Evolutionary conservation across 805 yeast genomes (phyloP), one percentile per base, ranked within the genome.

Genomic region (Starmerella asiatica): DNA sequence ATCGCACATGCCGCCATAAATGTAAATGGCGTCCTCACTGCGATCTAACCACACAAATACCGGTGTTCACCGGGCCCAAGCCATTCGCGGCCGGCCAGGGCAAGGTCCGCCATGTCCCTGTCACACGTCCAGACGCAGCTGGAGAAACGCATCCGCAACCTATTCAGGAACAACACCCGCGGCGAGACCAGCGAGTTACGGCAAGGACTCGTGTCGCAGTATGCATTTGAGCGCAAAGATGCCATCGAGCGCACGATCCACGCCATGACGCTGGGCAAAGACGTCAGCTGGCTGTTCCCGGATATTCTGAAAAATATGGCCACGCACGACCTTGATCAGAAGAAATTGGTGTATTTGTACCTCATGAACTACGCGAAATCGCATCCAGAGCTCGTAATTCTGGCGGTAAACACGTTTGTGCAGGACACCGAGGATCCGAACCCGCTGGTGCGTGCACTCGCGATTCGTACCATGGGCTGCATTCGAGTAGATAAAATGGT

Each of bases 401-500:
- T 91, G 51, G 99, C 96, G 1, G 97, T 91, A 37, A 91, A 91
- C 61, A 91, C 98, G 1, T 91, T 91, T 68, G 94, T 91, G 20
- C 73, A 71, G 46, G 99, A 91, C 62, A 76, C 94, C 2, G 94
- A 83, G 56, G 97, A 91, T 58, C 93, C 95, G 36, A 91, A 91
- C 56, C 99, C 99, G 1, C 69, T 93, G 52, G 86, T 91, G 20
- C 70, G 97, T 40, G 94, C 97, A 1, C 71, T 91, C 62, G 97
- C 99, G 0, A 86, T 91, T 44, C 73, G 98, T 55, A 91, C 99
- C 11, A 91, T 91, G 99, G 97, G 98, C 0, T 88, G 96, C 64
- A 85, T 91, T 37, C 68, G 97, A 33, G 97, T 91, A 16, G 93
- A 82, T 55, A 86, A 81, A 59, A 86, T 91, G 76, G 82, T 85